Conservation (phyloP, 2,329 filamentous ascomycete species). For the Xylariaceae sp. region DNA sequence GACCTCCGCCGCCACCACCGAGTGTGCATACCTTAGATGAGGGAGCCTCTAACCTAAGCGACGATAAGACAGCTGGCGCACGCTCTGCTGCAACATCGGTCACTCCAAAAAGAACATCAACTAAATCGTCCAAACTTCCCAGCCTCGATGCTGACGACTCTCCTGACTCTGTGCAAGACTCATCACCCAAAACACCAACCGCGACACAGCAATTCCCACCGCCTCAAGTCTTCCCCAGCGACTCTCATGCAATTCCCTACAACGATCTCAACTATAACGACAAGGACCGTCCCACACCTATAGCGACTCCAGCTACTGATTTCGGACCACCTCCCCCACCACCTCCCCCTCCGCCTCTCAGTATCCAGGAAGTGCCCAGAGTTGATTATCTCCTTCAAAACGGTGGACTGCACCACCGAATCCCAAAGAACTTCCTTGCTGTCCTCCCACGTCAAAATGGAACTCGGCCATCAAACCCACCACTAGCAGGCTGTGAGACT, state of each 20-base stretch:
- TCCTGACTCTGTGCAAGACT: conserved; percentile 46
- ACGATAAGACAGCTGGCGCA: conserved; percentile 29
- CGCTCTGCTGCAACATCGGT: conserved; percentile 33
- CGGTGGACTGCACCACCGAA: conserved; percentile 69
- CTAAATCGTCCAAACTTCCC: conserved; percentile 27
- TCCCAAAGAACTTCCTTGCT: conserved; percentile 70
- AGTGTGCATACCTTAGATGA: conserved; percentile 25
- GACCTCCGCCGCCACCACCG: conserved; percentile 26
- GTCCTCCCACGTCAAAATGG: conserved; percentile 56
- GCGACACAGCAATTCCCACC: conserved; percentile 48
- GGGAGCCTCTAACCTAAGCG: conserved; percentile 30
- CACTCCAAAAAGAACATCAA: conserved; percentile 33
- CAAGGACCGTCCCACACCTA: conserved; percentile 38
- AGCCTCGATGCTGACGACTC: conserved; percentile 47
- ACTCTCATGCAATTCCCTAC: conserved; percentile 30
- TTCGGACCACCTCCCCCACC: conserved; percentile 48
- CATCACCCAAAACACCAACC: conserved; percentile 60
- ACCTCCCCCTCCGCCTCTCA: conserved; percentile 72
- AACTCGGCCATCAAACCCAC: conserved; percentile 58
- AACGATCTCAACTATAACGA: conserved; percentile 32
- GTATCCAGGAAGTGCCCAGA: conserved; percentile 67
- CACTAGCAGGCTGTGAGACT: conserved; percentile 63
- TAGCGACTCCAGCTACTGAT: conserved; percentile 39
- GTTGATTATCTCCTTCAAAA: conserved; percentile 92
- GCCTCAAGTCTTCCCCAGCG: conserved; percentile 38